Base-by-base conservation (phyloP, 139 green algal species). In the Astrephomene gubernaculifera region DNA sequence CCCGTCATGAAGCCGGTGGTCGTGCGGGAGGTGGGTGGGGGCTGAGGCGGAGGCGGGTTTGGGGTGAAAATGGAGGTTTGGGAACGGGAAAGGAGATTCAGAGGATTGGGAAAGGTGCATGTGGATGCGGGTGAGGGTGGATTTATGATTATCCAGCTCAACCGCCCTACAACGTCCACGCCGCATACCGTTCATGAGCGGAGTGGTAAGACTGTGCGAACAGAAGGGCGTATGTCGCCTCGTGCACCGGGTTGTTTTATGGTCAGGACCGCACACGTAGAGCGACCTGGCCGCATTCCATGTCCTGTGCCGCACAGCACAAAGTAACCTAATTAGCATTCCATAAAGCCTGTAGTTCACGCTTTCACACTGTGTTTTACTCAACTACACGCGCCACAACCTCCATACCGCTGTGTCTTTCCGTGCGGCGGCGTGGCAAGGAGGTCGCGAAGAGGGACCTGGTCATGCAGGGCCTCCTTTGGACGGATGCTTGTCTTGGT, bases 1-100 rank as follows among this genome's bases (percentile, higher is more conserved):
- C 96, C 97, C 2, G 89, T 83, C 45, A 99, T 99, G 96, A 97
- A 95, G 85, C 69, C 83, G 7, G 89, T 98, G 2, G 94, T 99
- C 1, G 92, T 96, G 38, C 75, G 92, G 0, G 96, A 98, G 90
- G 93, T 97, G 71, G 1, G 91, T 4, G 44, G 21, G 1, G 63
- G 31, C n/a, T n/a, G 5, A 10, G 60, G 12, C 19, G 60, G 60
- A 29, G 2, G 60, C 12, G 60, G 10, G 27, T 10, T 19, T 8
- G 54, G 21, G 54, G 61, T 22, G 61, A n/a, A n/a, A n/a, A n/a
- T n/a, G n/a, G n/a, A n/a, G n/a, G n/a, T n/a, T n/a, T n/a, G n/a
- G n/a, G n/a, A n/a, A n/a, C n/a, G n/a, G n/a, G n/a, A n/a, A n/a
- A n/a, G n/a, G n/a, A n/a, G n/a, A n/a, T n/a, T n/a, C n/a, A n/a